phyloP scores from a whole-genome alignment of 495 filamentous ascomycete species.

The Podospora comata region DNA sequence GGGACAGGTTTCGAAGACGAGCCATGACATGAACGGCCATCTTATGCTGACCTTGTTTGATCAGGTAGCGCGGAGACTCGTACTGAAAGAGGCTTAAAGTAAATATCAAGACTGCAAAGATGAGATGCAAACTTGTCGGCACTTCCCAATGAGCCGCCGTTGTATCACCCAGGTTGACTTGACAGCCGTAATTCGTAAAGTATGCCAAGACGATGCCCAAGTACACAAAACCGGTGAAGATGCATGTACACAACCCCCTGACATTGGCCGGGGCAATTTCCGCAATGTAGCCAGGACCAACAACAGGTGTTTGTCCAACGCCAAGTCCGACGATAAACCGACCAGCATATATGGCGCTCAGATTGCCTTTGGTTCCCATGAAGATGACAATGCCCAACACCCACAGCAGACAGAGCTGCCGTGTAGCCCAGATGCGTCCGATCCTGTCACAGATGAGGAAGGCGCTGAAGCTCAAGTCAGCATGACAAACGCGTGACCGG shows the following conservation, averaged over 20 bases:
- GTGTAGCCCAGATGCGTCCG: slow-evolving; percentile 67
- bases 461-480: slow-evolving; percentile 35
- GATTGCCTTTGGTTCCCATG: slow-evolving; percentile 46
- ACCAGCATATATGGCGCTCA: slow-evolving; percentile 57
- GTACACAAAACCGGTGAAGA: slow-evolving; percentile 64
- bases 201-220: slow-evolving; percentile 60
- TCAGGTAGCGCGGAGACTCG: slow-evolving; percentile 59
- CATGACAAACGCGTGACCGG: not conserved
- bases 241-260: slow-evolving; percentile 65
- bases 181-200: slow-evolving; percentile 56
- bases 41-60: slow-evolving; percentile 49
- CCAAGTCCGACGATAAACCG: slow-evolving; percentile 67
- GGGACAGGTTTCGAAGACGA: slow-evolving; percentile 47
- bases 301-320: slow-evolving; percentile 64
- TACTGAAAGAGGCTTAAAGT: slow-evolving; percentile 60
- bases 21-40: slow-evolving; percentile 47
- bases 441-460: slow-evolving; percentile 66
- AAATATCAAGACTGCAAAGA: slow-evolving; percentile 67
- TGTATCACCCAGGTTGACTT: slow-evolving; percentile 55
- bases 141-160: slow-evolving; percentile 60
- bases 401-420: slow-evolving; percentile 64
- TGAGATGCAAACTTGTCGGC: slow-evolving; percentile 68
- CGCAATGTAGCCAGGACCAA: slow-evolving; percentile 58
- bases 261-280: slow-evolving; percentile 61
- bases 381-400: slow-evolving; percentile 66